Evolutionary conservation across 2,329 filamentous ascomycete species (phyloP), one percentile per base, ranked within the genome.

Genomic region (Colletotrichum salicis): DNA sequence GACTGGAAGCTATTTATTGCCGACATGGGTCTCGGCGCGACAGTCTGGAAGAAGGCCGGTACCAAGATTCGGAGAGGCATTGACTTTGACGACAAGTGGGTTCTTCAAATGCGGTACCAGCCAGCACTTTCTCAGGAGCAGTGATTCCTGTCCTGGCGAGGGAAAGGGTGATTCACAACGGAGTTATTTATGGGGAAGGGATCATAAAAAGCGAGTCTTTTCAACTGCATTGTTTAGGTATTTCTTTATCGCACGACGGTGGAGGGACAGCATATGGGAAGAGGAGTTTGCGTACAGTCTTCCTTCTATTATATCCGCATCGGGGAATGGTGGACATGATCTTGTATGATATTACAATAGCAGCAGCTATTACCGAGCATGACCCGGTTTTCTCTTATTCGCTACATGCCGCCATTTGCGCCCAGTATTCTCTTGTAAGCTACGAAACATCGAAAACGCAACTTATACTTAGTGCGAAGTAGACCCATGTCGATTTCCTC

Each of bases 21-120:
- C 2, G 96, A 99, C 79, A 92, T 98, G 75, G 96, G 96, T 0
- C 89, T 98, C 15, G 91, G 91, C 2, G 91, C 94, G 70, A 89
- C 93, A 4, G 94, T 95, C 4, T 97, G 95, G 93, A 92, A 92
- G 78, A 94, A 94, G 80, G 93, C 93, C 1, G 93, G 94, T 2
- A 94, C 93, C 5, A 92, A 93, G 79, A 90, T 94, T 62, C 90
- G 95, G 24, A 91, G 94, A 75, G 95, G 95, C 0, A 92, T 98
- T 67, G 94, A 95, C 77, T 98, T 98, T 85, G 94, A 94, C 29
- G 91, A 91, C 71, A 90, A 91, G 75, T 98, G 96, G 96, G 91
- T 96, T 73, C 86, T 97, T 15, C 90, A 92, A 76, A 89, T 96
- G 82, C 83, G 81, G 71, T 89, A 88, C 72, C 83, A 83, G 24